phyloP scores from a whole-genome alignment of 2,329 filamentous ascomycete species.

The Triangularia verruculosa region DNA sequence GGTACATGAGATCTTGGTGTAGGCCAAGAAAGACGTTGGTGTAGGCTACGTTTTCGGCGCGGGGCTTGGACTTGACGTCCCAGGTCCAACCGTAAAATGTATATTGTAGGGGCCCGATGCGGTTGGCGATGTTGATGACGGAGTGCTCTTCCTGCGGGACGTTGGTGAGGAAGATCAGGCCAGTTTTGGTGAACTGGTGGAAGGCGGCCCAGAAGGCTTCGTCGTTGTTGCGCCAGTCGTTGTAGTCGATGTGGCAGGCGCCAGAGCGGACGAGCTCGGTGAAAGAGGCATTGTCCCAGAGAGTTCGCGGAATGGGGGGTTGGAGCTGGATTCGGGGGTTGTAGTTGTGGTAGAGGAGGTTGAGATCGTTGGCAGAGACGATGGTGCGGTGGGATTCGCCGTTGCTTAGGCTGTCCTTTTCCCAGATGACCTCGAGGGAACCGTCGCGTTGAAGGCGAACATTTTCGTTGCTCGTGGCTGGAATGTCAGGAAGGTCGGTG shows the following conservation, averaged over 20 bases:
- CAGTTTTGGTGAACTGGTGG: constrained; percentile 59
- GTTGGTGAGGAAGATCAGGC: constrained; percentile 72
- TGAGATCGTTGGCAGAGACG: constrained; percentile 33
- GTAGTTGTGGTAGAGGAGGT: constrained; percentile 9
- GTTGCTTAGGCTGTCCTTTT: constrained; percentile 39
- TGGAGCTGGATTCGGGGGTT: neutral
- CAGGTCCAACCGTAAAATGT: constrained; percentile 92
- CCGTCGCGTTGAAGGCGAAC: constrained; percentile 38
- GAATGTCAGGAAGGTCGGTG: constrained; percentile 37
- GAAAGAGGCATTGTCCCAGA: constrained; percentile 43
- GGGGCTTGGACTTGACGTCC: constrained; percentile 78
- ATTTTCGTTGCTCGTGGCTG: constrained; percentile 30
- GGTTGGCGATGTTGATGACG: constrained; percentile 65
- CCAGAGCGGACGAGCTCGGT: constrained; percentile 46
- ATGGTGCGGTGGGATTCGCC: constrained; percentile 33
- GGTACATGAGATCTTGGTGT: constrained; percentile 92
- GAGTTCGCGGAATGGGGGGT: constrained; percentile 13
- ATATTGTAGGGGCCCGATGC: constrained; percentile 75
- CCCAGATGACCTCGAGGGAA: constrained; percentile 59
- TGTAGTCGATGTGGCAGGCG: constrained; percentile 58
- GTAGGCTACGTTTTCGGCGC: constrained; percentile 90
- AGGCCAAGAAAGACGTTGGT: constrained; percentile 78
- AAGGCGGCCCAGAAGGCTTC: constrained; percentile 59
- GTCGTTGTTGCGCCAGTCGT: constrained; percentile 65
- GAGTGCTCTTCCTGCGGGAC: constrained; percentile 66